Evolutionary conservation across 208 protist species (phyloP).

Genomic region (Crithidia mellificae): DNA sequence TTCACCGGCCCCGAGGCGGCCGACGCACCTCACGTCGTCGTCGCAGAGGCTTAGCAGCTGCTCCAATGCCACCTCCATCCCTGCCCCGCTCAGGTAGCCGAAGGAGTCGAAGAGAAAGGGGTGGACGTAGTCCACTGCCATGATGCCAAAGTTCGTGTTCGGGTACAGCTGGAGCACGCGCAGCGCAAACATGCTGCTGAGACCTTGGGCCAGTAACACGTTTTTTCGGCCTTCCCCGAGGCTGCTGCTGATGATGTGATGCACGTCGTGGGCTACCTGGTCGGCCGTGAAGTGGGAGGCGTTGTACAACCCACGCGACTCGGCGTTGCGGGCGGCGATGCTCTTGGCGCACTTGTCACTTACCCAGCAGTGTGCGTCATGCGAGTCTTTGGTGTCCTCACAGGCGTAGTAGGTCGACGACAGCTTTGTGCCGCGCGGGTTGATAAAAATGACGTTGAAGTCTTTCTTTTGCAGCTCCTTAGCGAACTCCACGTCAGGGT

Average conservation of each 20-base stretch:
- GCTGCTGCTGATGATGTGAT: slow-evolving; percentile 32
- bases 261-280: slow-evolving; percentile 47
- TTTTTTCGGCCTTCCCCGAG: slow-evolving; percentile 40
- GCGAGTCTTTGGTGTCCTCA: slow-evolving; percentile 10
- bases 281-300: slow-evolving; percentile 38
- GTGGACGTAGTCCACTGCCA: slow-evolving; percentile 45
- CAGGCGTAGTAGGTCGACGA: slow-evolving; percentile 30
- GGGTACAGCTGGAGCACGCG: slow-evolving; percentile 31
- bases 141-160: slow-evolving; percentile 27
- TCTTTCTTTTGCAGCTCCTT: slow-evolving; percentile 22
- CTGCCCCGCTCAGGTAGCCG: slow-evolving; percentile 33
- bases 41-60: slow-evolving; percentile 48
- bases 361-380: slow-evolving; percentile 37
- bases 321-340: slow-evolving; percentile 13
- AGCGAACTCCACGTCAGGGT: slow-evolving; percentile 25
- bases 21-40: slow-evolving; percentile 33
- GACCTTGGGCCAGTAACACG: slow-evolving; percentile 52
- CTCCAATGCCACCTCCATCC: slow-evolving; percentile 45
- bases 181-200: slow-evolving; percentile 43
- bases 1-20: slow-evolving; percentile 46
- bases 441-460: slow-evolving; percentile 55
- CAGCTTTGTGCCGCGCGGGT: slow-evolving; percentile 41
- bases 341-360: slow-evolving; percentile 37
- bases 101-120: slow-evolving; percentile 35
- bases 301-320: slow-evolving; percentile 8